Conservation (phyloP, 257 asterid genomes). For the Linderniella brevidens region DNA sequence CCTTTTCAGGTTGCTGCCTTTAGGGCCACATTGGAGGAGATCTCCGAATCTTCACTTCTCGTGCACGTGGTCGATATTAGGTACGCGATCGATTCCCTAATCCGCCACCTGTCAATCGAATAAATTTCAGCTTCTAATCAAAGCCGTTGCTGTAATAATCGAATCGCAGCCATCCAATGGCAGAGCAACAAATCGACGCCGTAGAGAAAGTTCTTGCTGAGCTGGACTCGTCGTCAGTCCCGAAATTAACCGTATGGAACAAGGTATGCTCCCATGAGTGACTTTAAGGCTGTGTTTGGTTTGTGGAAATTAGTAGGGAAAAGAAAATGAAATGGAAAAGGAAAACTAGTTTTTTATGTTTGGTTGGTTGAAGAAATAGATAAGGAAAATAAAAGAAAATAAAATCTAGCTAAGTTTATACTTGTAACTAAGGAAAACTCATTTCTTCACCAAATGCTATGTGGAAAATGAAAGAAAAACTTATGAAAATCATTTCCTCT, state of each 20-base stretch:
- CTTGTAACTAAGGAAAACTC: too few species aligned
- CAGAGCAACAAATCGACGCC: constrained; percentile 81
- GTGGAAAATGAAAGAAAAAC: too few species aligned
- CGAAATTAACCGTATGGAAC: constrained; percentile 82
- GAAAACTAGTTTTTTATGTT: too few species aligned
- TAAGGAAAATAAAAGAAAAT: too few species aligned
- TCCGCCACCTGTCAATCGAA: constrained; percentile 2
- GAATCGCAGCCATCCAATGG: constrained; percentile 69
- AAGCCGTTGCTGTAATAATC: constrained; percentile 12
- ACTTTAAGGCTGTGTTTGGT: too few species aligned
- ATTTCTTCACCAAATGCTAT: too few species aligned
- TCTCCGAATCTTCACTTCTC: constrained; percentile 76
- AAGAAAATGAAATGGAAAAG: too few species aligned
- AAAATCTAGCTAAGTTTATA: too few species aligned
- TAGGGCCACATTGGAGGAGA: constrained; percentile 95
- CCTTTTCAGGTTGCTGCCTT: constrained; percentile 76
- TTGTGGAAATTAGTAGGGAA: too few species aligned
- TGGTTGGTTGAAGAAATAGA: too few species aligned
- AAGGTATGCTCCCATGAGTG: too few species aligned
- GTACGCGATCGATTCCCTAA: constrained; percentile 15
- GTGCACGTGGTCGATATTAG: constrained; percentile 97
- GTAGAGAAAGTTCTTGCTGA: constrained; percentile 90
- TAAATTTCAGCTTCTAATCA: constrained; percentile 17
- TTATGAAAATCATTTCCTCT: too few species aligned
- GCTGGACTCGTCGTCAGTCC: constrained; percentile 64